Percentiles rank a stretch among this genome's conserved stretches.
These are phyloP conservation scores for Aristolochia californica DNA, from an alignment of 164 flowering plant species.

Conservation along the genomic window DNA sequence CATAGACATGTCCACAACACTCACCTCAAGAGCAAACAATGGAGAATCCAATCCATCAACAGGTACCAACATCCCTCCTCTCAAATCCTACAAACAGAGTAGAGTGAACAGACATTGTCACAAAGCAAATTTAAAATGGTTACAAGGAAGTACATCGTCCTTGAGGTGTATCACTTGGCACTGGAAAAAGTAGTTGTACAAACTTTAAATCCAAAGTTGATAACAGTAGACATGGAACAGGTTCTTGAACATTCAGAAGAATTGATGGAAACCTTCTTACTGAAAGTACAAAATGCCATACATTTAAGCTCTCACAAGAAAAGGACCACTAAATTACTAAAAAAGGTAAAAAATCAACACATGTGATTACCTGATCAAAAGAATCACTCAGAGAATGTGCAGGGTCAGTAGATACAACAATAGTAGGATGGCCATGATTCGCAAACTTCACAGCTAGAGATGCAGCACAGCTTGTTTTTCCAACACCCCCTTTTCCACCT, in stretches of 20 bases:
- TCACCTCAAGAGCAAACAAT: slow-evolving; percentile 91
- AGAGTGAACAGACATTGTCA: not conserved
- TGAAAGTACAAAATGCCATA: too few species aligned
- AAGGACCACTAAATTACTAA: not conserved
- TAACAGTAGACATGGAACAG: too few species aligned
- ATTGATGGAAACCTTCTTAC: too few species aligned
- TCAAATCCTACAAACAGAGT: slow-evolving; percentile 49
- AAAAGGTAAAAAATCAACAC: not conserved
- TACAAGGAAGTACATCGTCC: too few species aligned
- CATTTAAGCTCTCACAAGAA: too few species aligned
- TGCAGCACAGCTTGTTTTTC: slow-evolving; percentile 97
- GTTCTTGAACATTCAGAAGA: too few species aligned
- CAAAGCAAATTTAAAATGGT: too few species aligned
- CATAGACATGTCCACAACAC: not conserved
- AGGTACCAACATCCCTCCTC: slow-evolving; percentile 79
- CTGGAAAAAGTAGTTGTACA: too few species aligned
- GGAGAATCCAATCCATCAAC: slow-evolving; percentile 85
- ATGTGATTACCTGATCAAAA: slow-evolving; percentile 61
- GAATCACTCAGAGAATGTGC: slow-evolving; percentile 98
- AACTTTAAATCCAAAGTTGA: too few species aligned
- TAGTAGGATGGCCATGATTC: slow-evolving; percentile 75
- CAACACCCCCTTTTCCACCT: slow-evolving; percentile 98
- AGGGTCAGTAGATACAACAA: slow-evolving; percentile 96
- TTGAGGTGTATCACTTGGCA: too few species aligned
- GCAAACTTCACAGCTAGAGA: slow-evolving; percentile 94